These are phyloP conservation scores for Arxiozyma bovina DNA, from an alignment of 1,139 yeast genomes.

Conservation along the genomic window DNA sequence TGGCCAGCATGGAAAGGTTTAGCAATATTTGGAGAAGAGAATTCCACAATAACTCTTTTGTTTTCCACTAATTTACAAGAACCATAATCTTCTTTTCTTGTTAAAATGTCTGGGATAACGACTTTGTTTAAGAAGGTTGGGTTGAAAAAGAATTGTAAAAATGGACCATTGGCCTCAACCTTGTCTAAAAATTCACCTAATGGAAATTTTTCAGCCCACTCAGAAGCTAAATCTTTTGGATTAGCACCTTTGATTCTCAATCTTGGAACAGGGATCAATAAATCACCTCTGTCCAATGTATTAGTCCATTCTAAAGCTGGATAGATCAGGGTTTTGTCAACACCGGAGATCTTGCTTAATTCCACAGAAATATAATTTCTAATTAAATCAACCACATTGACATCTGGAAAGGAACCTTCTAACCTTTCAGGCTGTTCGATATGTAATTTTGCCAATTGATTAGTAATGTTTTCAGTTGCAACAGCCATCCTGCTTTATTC, in stretches of 20 bases:
- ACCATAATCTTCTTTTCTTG: constrained; percentile 58
- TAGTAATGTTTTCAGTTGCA: constrained; percentile 12
- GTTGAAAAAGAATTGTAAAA: constrained; percentile 80
- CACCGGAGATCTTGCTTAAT: constrained; percentile 63
- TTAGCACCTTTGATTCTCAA: constrained; percentile 80
- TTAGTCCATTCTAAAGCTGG: constrained; percentile 85
- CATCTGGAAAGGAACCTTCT: constrained; percentile 25
- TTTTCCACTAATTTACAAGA: constrained; percentile 64
- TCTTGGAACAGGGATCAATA: constrained; percentile 87
- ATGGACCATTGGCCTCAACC: constrained; percentile 81
- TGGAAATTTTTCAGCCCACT: constrained; percentile 68
- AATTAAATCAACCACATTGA: constrained; percentile 29
- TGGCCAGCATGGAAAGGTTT: constrained; percentile 99
- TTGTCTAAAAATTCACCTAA: constrained; percentile 57
- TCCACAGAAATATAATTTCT: constrained; percentile 84
- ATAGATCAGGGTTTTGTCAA: constrained; percentile 58
- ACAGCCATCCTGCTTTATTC: constrained; percentile 8
- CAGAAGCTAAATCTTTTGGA: constrained; percentile 74
- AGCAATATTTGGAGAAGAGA: constrained; percentile 96
- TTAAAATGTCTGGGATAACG: constrained; percentile 64
- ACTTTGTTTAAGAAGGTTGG: constrained; percentile 56
- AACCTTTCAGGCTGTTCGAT: constrained; percentile 15
- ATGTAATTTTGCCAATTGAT: constrained; percentile 17
- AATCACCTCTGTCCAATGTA: constrained; percentile 85
- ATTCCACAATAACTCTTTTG: constrained; percentile 73